Evolutionary conservation across 208 protist genomes (phyloP).

Genomic region (Angomonas deanei): DNA sequence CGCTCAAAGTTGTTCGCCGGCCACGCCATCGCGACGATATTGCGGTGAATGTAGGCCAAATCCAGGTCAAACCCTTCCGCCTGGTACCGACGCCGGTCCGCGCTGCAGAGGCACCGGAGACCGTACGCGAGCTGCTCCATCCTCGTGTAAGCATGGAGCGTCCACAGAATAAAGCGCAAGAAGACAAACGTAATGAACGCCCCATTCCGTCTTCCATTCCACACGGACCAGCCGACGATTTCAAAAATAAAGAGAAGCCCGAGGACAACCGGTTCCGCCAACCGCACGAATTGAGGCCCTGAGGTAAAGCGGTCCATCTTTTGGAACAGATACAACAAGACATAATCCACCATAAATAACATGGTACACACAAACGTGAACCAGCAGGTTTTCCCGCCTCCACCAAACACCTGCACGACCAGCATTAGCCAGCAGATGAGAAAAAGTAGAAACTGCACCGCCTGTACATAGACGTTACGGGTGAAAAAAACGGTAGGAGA

Average conservation of each 20-base stretch:
- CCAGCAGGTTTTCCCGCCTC: slow-evolving; percentile 7
- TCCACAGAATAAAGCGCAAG: slow-evolving; percentile 30
- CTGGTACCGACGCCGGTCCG: slow-evolving; percentile 72
- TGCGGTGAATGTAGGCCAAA: slow-evolving; percentile 89
- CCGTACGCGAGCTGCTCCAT: slow-evolving; percentile 26
- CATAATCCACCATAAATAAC: slow-evolving; percentile 16
- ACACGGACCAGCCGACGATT: slow-evolving; percentile 9
- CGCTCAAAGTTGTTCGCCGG: slow-evolving; percentile 86
- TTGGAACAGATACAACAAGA: slow-evolving; percentile 25
- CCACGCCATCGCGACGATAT: slow-evolving; percentile 94
- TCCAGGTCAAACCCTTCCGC: slow-evolving; percentile 92
- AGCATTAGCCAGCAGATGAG: slow-evolving; percentile 12
- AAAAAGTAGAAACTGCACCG: slow-evolving; percentile 18
- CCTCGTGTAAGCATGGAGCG: slow-evolving; percentile 20
- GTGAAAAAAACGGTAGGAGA: slow-evolving; percentile 13
- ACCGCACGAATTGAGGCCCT: not conserved
- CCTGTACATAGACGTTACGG: slow-evolving; percentile 29
- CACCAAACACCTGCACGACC: slow-evolving; percentile 15
- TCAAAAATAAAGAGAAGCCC: slow-evolving; percentile 11
- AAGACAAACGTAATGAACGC: slow-evolving; percentile 9
- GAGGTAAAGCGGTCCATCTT: not conserved
- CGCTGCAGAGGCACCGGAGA: slow-evolving; percentile 42
- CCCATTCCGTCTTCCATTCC: not conserved
- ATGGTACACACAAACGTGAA: slow-evolving; percentile 34
- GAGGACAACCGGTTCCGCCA: slow-evolving; percentile 9